phyloP scores from a whole-genome alignment of 2,329 filamentous ascomycete genomes.

The Phaeosphaeria sp. region DNA sequence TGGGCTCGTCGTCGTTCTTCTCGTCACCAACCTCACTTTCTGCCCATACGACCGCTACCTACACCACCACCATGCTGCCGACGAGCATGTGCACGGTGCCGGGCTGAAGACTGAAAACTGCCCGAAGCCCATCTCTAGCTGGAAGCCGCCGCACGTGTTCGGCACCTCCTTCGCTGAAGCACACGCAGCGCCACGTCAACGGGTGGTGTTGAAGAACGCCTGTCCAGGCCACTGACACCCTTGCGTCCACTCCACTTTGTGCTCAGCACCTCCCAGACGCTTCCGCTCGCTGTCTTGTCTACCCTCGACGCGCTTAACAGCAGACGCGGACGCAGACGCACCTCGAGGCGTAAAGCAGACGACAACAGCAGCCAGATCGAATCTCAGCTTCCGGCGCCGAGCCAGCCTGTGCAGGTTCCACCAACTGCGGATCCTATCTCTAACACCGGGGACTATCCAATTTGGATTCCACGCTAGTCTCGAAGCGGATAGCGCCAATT shows the following conservation, averaged over 20 bases:
- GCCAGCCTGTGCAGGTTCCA: slow-evolving; percentile 29
- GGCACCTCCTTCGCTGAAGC: slow-evolving; percentile 20
- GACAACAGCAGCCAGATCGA: slow-evolving; percentile 25
- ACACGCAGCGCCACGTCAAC: slow-evolving; percentile 45
- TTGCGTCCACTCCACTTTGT: not conserved
- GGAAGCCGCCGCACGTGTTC: slow-evolving; percentile 29
- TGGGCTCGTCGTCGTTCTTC: slow-evolving; percentile 35
- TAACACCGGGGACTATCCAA: slow-evolving; percentile 21
- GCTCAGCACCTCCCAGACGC: not conserved
- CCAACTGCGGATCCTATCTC: slow-evolving; percentile 25
- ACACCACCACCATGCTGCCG: slow-evolving; percentile 34
- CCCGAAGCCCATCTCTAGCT: slow-evolving; percentile 5
- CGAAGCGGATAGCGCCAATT: slow-evolving; percentile 16
- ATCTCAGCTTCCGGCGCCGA: slow-evolving; percentile 42
- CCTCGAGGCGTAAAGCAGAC: slow-evolving; percentile 12
- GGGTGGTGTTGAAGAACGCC: slow-evolving; percentile 18
- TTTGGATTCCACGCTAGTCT: slow-evolving; percentile 22
- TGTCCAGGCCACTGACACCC: slow-evolving; percentile 8
- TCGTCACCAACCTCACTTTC: slow-evolving; percentile 29
- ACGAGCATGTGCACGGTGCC: slow-evolving; percentile 23
- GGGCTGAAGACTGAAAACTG: slow-evolving; percentile 19
- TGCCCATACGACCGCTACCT: slow-evolving; percentile 19
- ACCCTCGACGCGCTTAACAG: not conserved
- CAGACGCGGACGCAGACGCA: slow-evolving; percentile 10
- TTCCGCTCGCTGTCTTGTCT: not conserved